Conservation (phyloP, 2,329 filamentous ascomycete genomes). For the Fusarium gaditjirri region DNA sequence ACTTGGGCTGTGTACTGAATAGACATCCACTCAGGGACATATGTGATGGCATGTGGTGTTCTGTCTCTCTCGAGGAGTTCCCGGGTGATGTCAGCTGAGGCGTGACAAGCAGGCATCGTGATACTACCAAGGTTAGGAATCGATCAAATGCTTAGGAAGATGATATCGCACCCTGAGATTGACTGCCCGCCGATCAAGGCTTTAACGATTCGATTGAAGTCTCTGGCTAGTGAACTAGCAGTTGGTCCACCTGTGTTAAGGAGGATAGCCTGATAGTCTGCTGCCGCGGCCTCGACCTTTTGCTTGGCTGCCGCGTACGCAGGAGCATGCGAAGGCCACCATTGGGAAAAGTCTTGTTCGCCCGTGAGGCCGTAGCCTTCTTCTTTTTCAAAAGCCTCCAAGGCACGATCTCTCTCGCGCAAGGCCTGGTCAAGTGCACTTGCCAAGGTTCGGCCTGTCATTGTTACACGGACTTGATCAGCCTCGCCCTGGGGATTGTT, state of each 20-base stretch:
- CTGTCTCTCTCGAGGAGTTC: constrained; percentile 21
- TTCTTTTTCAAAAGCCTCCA: constrained; percentile 25
- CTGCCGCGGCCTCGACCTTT: constrained; percentile 15
- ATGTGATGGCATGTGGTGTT: constrained; percentile 31
- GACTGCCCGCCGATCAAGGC: constrained; percentile 23
- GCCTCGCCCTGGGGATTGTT: constrained; percentile 6
- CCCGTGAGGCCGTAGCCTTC: constrained; percentile 13
- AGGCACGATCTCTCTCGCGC: constrained; percentile 19
- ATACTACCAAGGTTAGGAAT: constrained; percentile 13
- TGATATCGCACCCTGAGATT: constrained; percentile 4
- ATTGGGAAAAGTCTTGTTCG: constrained; percentile 27
- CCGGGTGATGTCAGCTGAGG: constrained; percentile 25
- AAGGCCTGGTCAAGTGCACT: constrained; percentile 17
- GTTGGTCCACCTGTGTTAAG: constrained; percentile 11
- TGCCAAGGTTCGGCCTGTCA: constrained; percentile 5
- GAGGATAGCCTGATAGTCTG: constrained; percentile 16
- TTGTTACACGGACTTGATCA: constrained; percentile 1
- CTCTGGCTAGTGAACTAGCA: constrained; percentile 5
- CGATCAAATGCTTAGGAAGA: fast-evolving
- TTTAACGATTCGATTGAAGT: constrained; percentile 16
- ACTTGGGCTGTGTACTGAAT: constrained; percentile 20
- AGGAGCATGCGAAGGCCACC: constrained; percentile 29
- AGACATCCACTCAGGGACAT: constrained; percentile 29
- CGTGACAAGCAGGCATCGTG: constrained; percentile 33
- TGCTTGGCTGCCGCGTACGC: constrained; percentile 21